These are phyloP conservation scores for Lasiosphaeria miniovina DNA, from an alignment of 495 filamentous ascomycete genomes.

Conservation along the genomic window DNA sequence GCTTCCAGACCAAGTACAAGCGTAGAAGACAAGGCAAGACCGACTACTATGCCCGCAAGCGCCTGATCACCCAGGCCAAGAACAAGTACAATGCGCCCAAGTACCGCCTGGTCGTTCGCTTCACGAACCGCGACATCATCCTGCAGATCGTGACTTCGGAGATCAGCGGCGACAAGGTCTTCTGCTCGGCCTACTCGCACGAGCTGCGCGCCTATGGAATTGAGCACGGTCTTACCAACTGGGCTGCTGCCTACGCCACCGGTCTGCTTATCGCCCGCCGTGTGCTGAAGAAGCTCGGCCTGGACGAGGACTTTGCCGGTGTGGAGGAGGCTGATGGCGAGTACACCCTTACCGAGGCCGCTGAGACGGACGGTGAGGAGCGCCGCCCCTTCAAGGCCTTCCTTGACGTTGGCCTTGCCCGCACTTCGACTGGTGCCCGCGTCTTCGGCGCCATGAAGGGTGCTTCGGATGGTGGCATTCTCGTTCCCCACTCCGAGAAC, in stretches of 20 bases:
- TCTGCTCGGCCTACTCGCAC: slow-evolving; percentile 89
- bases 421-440: slow-evolving; percentile 96
- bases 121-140: slow-evolving; percentile 99
- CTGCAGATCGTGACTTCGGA: slow-evolving; percentile 95
- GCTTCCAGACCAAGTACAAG: slow-evolving; percentile 99
- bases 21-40: slow-evolving; percentile 96
- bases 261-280: slow-evolving; percentile 96
- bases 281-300: slow-evolving; percentile 90
- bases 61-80: slow-evolving; percentile 99
- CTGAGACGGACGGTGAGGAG: slow-evolving; percentile 77
- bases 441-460: slow-evolving; percentile 99
- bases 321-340: slow-evolving; percentile 95
- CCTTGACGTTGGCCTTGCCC: slow-evolving; percentile 94
- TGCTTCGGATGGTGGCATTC: slow-evolving; percentile 95
- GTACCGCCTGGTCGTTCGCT: slow-evolving; percentile 99
- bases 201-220: slow-evolving; percentile 97
- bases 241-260: slow-evolving; percentile 94
- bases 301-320: slow-evolving; percentile 86
- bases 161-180: slow-evolving; percentile 96
- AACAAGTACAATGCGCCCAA: slow-evolving; percentile 99
- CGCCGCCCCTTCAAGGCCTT: slow-evolving; percentile 98
- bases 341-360: slow-evolving; percentile 87
- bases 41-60: slow-evolving; percentile 99
- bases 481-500: slow-evolving; percentile 96
- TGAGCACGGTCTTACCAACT: slow-evolving; percentile 98